These are phyloP conservation scores for Gentiana dahurica DNA, from an alignment of 257 asterid genomes.

Conservation along the genomic window DNA sequence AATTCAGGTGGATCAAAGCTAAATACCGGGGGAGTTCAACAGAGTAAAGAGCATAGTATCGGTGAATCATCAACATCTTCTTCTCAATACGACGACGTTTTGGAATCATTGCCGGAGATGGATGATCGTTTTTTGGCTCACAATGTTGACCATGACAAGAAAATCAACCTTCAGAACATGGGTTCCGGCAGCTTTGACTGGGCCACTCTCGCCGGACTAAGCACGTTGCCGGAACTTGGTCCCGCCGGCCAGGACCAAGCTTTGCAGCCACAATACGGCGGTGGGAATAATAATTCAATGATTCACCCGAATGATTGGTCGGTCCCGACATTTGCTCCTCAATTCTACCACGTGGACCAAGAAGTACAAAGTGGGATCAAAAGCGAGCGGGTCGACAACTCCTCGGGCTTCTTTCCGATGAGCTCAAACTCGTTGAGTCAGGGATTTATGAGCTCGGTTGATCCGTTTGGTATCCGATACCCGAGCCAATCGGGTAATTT, in stretches of 20 bases:
- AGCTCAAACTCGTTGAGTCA: conserved; percentile 17
- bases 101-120: conserved; percentile 56
- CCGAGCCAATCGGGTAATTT: conserved; percentile 29
- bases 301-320: conserved; percentile 18
- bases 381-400: conserved; percentile 23
- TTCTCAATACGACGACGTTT: conserved; percentile 57
- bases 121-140: conserved; percentile 29
- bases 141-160: conserved; percentile 25
- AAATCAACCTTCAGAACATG: conserved; percentile 36
- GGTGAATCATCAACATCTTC: conserved; percentile 53
- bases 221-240: conserved; percentile 22
- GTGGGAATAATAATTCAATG: neutral
- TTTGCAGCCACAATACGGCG: conserved; percentile 6
- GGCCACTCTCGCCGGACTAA: conserved; percentile 58
- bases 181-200: conserved; percentile 62
- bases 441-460: conserved; percentile 14
- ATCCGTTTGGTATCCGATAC: conserved; percentile 48
- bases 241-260: conserved; percentile 7
- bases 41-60: conserved; percentile 42
- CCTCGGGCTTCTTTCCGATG: conserved; percentile 21
- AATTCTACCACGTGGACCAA: conserved; percentile 18
- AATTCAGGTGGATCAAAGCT: conserved; percentile 33
- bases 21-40: conserved; percentile 10
- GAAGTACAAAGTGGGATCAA: conserved; percentile 41
- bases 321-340: conserved; percentile 17